These are phyloP conservation scores for Phytophthora citricola DNA, from an alignment of 352 stramenopile species.

Conservation along the genomic window DNA sequence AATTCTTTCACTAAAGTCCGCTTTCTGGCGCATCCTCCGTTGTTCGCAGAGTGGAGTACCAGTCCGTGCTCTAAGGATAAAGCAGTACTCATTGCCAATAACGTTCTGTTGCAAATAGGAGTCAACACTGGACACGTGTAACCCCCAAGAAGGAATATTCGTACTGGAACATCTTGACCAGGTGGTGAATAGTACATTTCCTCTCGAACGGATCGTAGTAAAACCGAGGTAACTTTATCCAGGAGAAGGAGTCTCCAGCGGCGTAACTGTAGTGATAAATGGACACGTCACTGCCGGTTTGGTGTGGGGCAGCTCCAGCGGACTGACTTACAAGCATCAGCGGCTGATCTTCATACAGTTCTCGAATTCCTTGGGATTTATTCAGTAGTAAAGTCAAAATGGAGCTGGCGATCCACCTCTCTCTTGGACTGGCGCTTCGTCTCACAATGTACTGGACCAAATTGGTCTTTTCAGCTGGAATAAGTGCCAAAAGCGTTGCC, in stretches of 20 bases:
- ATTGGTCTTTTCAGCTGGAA: constrained; percentile 59
- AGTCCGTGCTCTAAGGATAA: constrained; percentile 60
- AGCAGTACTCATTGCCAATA: constrained; percentile 64
- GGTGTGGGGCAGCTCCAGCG: constrained; percentile 11
- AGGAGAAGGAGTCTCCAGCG: constrained; percentile 55
- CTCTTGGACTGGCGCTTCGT: constrained; percentile 34
- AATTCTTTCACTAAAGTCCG: constrained; percentile 52
- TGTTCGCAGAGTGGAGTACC: constrained; percentile 44
- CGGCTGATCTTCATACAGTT: constrained; percentile 54
- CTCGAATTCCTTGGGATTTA: constrained; percentile 46
- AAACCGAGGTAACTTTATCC: constrained; percentile 69
- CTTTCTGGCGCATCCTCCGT: constrained; percentile 42
- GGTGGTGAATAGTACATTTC: constrained; percentile 61
- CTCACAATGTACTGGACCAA: constrained; percentile 50
- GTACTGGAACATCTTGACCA: constrained; percentile 69
- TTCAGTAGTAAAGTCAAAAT: constrained; percentile 64
- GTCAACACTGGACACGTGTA: constrained; percentile 56
- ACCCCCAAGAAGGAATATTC: constrained; percentile 65
- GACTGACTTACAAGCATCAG: constrained; percentile 22
- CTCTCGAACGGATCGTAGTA: constrained; percentile 68
- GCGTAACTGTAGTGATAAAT: constrained; percentile 54
- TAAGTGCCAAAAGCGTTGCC: constrained; percentile 55
- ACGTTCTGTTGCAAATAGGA: constrained; percentile 62
- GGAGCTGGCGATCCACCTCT: constrained; percentile 47
- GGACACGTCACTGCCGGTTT: constrained; percentile 36